Conservation (phyloP, 805 yeast genomes). For the Phaffomyces opuntiae region DNA sequence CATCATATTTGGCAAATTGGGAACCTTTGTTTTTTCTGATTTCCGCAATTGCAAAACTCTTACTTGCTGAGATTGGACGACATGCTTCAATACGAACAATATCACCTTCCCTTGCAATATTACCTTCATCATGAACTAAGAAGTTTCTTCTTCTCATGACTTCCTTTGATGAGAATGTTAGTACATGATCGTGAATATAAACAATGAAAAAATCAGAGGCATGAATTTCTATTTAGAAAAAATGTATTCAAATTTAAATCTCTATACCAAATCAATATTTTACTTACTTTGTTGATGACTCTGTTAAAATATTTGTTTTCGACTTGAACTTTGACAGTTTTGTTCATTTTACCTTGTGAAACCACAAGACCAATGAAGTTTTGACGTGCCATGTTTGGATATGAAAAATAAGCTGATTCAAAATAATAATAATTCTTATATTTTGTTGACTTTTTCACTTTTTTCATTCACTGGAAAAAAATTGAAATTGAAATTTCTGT, state of each 20-base stretch:
- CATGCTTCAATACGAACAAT: slow-evolving; percentile 87
- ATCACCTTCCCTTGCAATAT: slow-evolving; percentile 91
- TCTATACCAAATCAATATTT: no score
- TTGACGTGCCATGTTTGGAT: slow-evolving; percentile 67
- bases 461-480: no score
- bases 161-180: slow-evolving; percentile 30
- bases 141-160: slow-evolving; percentile 73
- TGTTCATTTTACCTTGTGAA: slow-evolving; percentile 93
- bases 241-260: no score
- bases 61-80: slow-evolving; percentile 75
- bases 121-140: slow-evolving; percentile 90
- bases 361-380: slow-evolving; percentile 88
- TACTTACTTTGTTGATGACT: slow-evolving; percentile 46
- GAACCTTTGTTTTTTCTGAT: slow-evolving; percentile 86
- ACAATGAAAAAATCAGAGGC: no score
- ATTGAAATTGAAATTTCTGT: no score
- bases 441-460: no score
- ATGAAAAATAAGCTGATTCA: no score
- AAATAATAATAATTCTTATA: no score
- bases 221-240: no score
- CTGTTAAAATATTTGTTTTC: slow-evolving; percentile 69
- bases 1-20: slow-evolving; percentile 75
- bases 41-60: slow-evolving; percentile 88
- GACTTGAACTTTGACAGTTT: slow-evolving; percentile 90
- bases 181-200: not conserved